Evolutionary conservation across 352 stramenopile genomes (phyloP).

Genomic region (Bremia lactucae): DNA sequence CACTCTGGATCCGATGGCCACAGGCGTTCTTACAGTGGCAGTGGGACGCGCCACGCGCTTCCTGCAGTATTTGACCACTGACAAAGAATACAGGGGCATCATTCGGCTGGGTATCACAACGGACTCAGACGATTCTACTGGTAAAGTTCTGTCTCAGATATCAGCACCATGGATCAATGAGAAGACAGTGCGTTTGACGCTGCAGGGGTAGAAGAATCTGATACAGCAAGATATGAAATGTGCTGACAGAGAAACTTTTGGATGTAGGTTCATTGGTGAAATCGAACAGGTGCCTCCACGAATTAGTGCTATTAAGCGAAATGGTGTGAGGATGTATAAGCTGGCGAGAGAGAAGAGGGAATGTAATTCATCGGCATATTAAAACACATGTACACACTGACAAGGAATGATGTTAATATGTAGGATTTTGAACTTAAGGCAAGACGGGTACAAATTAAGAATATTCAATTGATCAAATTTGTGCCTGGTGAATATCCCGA

Average conservation of each 20-base stretch:
- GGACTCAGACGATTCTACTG: slow-evolving; percentile 73
- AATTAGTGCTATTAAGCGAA: slow-evolving; percentile 70
- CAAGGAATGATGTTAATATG: neutral
- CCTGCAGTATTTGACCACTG: slow-evolving; percentile 55
- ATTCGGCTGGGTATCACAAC: slow-evolving; percentile 76
- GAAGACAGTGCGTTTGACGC: slow-evolving; percentile 14
- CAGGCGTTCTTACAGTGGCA: slow-evolving; percentile 72
- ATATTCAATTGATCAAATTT: slow-evolving; percentile 51
- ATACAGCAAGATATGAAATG: neutral
- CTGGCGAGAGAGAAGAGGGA: slow-evolving; percentile 52
- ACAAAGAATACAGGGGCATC: slow-evolving; percentile 67
- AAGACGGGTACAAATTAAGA: slow-evolving; percentile 49
- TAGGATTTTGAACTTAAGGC: slow-evolving; percentile 49
- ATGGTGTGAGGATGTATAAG: slow-evolving; percentile 73
- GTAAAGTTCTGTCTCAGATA: slow-evolving; percentile 37
- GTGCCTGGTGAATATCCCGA: slow-evolving; percentile 44
- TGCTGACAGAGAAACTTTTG: slow-evolving; percentile 1
- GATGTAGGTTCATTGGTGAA: slow-evolving; percentile 55
- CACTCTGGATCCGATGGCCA: slow-evolving; percentile 85
- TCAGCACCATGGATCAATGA: slow-evolving; percentile 52
- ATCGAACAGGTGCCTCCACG: slow-evolving; percentile 72
- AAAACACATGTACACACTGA: slow-evolving; percentile 1
- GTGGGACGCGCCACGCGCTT: slow-evolving; percentile 76
- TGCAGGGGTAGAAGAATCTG: slow-evolving; percentile 29
- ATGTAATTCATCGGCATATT: neutral